A percentile compares a stretch with the other conserved stretches of the same genome.
These are phyloP conservation scores for Encephalitozoon romaleae DNA, from an alignment of 371 early-diverging fungal genomes.

Conservation along the genomic window DNA sequence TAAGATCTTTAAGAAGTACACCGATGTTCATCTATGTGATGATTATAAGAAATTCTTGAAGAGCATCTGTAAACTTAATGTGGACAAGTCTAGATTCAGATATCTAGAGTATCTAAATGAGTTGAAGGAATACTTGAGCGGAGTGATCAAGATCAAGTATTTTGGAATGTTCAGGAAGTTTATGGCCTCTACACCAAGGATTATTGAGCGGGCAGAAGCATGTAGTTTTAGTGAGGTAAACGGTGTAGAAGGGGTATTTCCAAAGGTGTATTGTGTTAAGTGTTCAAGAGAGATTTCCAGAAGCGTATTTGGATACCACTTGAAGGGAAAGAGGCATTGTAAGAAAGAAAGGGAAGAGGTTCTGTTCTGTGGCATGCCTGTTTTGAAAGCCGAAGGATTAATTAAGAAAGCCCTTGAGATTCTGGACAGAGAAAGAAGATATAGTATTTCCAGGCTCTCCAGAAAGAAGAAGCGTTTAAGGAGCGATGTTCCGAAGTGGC, in stretches of 20 bases:
- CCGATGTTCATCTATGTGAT: not conserved
- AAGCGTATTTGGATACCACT: not conserved
- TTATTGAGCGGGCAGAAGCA: not conserved
- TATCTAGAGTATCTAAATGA: not conserved
- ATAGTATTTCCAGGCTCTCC: not conserved
- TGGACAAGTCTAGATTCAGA: not conserved
- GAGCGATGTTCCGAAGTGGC: not conserved
- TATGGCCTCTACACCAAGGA: not conserved
- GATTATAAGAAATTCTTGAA: not conserved
- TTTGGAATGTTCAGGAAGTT: not conserved
- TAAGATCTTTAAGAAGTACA: not conserved
- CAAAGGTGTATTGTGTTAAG: not conserved
- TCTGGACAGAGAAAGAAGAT: not conserved
- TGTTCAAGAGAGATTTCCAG: not conserved
- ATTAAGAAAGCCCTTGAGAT: not conserved
- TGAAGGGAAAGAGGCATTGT: not conserved
- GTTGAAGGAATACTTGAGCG: not conserved
- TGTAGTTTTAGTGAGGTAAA: not conserved
- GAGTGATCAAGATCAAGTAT: not conserved
- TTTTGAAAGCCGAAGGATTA: not conserved
- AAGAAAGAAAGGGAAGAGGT: not conserved
- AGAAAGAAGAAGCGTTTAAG: not conserved
- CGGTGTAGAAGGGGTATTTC: not conserved
- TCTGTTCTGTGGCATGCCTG: not conserved
- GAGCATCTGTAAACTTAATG: not conserved